Conservation (phyloP, 2,329 filamentous ascomycete genomes). For the Neonectria neomacrospora region DNA sequence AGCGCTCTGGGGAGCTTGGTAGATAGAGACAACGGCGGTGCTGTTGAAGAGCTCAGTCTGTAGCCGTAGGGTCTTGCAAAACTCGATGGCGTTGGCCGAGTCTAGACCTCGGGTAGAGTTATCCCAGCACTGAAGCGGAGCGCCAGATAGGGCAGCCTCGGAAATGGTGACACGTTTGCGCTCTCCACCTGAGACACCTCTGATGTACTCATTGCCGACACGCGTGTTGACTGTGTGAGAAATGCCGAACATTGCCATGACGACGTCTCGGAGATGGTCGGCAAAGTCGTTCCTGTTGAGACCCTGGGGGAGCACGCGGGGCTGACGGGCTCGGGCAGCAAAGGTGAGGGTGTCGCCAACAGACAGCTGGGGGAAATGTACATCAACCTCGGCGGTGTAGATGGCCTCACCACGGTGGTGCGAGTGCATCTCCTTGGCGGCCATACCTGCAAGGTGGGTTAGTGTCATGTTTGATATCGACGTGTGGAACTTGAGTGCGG, state of each 20-base stretch:
- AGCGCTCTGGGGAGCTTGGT: slow-evolving; percentile 72
- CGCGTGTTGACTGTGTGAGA: slow-evolving; percentile 77
- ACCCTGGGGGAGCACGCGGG: slow-evolving; percentile 69
- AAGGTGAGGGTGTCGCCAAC: slow-evolving; percentile 85
- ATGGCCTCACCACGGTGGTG: slow-evolving; percentile 86
- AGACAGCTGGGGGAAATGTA: slow-evolving; percentile 80
- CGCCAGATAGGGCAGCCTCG: slow-evolving; percentile 68
- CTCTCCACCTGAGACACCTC: slow-evolving; percentile 80
- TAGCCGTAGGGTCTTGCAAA: slow-evolving; percentile 75
- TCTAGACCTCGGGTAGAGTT: slow-evolving; percentile 81
- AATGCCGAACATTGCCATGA: slow-evolving; percentile 81
- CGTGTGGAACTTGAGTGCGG: slow-evolving; percentile 12
- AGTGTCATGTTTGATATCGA: slow-evolving; percentile 8
- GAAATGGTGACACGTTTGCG: slow-evolving; percentile 74
- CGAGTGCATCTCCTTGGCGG: slow-evolving; percentile 79
- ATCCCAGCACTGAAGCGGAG: slow-evolving; percentile 74
- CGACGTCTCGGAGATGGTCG: slow-evolving; percentile 74
- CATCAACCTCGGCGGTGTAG: slow-evolving; percentile 86
- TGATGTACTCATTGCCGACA: slow-evolving; percentile 80
- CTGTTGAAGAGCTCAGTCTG: slow-evolving; percentile 74
- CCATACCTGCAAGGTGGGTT: slow-evolving; percentile 60
- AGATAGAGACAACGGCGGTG: slow-evolving; percentile 78
- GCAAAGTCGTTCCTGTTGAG: slow-evolving; percentile 65
- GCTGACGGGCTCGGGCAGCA: slow-evolving; percentile 76
- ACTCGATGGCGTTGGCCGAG: slow-evolving; percentile 80